Percentiles rank a stretch among this genome's conserved stretches.
Conservation (phyloP, 2,329 filamentous ascomycete genomes). For the Fusarium beomiforme region DNA sequence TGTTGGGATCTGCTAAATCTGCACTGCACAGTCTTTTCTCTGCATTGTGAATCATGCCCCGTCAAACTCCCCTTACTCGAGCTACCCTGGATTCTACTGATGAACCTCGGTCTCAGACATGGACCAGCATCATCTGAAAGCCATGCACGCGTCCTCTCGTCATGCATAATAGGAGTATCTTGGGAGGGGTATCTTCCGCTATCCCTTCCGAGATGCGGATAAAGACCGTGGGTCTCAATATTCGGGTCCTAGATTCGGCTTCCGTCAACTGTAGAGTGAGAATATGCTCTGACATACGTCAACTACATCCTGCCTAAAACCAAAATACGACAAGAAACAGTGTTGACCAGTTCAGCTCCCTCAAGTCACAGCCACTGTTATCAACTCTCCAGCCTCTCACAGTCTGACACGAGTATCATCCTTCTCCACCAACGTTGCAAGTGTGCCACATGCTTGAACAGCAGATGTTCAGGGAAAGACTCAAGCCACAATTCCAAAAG, state of each 20-base stretch:
- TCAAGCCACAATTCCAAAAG: slow-evolving; percentile 19
- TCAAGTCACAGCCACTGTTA: slow-evolving; percentile 32
- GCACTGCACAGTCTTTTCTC: slow-evolving; percentile 21
- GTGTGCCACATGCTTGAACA: slow-evolving; percentile 40
- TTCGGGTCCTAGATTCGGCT: slow-evolving; percentile 30
- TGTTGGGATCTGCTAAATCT: slow-evolving; percentile 23
- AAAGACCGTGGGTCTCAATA: background rate
- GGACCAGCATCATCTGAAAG: slow-evolving; percentile 17
- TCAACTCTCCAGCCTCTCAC: slow-evolving; percentile 44
- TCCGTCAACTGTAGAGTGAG: slow-evolving; percentile 5
- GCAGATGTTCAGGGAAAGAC: slow-evolving; percentile 13
- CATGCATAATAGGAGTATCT: background rate
- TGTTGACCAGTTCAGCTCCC: slow-evolving; percentile 6
- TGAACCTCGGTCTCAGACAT: slow-evolving; percentile 30
- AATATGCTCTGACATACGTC: slow-evolving; percentile 17
- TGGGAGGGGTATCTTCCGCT: slow-evolving; percentile 20
- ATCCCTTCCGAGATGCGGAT: slow-evolving; percentile 8
- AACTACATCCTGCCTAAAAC: slow-evolving; percentile 9
- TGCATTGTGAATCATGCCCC: slow-evolving; percentile 19
- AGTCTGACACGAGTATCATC: slow-evolving; percentile 46
- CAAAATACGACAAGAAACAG: background rate
- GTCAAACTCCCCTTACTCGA: slow-evolving; percentile 11
- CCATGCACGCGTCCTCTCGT: slow-evolving; percentile 12
- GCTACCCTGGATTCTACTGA: slow-evolving; percentile 10
- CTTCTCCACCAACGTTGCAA: slow-evolving; percentile 25